Conservation (phyloP, 1,139 yeast species). For the Wickerhamomyces sp. region DNA sequence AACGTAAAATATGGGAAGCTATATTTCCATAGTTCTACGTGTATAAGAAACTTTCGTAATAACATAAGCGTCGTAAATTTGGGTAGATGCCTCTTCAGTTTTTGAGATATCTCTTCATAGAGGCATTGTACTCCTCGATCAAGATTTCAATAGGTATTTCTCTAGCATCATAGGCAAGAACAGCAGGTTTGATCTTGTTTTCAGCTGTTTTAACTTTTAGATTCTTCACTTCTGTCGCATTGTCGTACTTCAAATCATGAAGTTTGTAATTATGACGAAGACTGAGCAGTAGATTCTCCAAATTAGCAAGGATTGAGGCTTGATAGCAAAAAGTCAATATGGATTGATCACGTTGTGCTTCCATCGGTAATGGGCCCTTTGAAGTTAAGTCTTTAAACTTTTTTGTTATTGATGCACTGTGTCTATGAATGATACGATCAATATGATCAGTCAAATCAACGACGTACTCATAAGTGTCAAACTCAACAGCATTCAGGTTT, state of each 20-base stretch:
- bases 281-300: not conserved
- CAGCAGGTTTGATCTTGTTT: not conserved
- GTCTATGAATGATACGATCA: constrained; percentile 13
- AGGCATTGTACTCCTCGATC: not conserved
- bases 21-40: too few relatives aligned
- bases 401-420: constrained; percentile 6
- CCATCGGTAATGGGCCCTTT: not conserved
- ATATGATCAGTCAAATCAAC: constrained; percentile 24
- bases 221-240: not conserved
- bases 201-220: not conserved
- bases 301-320: not conserved
- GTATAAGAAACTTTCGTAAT: too few relatives aligned
- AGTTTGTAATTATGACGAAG: not conserved
- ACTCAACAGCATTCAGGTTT: constrained; percentile 30
- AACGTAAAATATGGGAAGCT: too few relatives aligned
- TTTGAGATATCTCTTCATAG: not conserved
- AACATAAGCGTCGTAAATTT: too few relatives aligned
- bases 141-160: not conserved
- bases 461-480: constrained; percentile 38
- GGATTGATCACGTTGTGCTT: not conserved
- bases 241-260: not conserved
- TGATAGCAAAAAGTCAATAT: not conserved
- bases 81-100: too few relatives aligned
- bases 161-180: not conserved
- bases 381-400: not conserved